A percentile compares a stretch with the other conserved stretches of the same genome.
These are phyloP conservation scores for Styphnolobium japonicum DNA, from an alignment of 306 rosid genomes.

Conservation along the genomic window DNA sequence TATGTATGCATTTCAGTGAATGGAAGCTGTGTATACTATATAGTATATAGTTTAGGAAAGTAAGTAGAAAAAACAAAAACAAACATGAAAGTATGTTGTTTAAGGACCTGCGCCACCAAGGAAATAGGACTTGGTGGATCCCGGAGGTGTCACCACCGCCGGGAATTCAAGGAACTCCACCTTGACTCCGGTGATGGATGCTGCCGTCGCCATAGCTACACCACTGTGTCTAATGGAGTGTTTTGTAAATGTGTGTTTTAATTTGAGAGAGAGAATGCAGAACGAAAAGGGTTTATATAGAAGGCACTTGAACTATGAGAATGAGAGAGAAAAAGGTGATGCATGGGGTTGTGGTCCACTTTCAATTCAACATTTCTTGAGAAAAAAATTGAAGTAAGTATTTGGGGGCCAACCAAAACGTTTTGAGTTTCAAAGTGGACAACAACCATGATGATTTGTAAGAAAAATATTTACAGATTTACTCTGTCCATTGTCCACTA, in stretches of 20 bases:
- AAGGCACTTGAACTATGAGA: neutral
- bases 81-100: neutral
- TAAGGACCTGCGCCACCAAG: slow-evolving; percentile 36
- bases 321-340: neutral
- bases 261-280: neutral
- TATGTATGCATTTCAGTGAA: too few species aligned
- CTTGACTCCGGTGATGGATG: neutral
- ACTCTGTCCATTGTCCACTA: too few species aligned
- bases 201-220: neutral
- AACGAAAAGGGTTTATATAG: neutral
- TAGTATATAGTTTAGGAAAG: too few species aligned
- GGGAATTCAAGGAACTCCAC: slow-evolving; percentile 30
- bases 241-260: neutral
- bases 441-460: too few species aligned
- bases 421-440: too few species aligned
- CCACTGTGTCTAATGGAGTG: neutral
- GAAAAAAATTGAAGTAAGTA: too few species aligned
- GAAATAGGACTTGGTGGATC: slow-evolving; percentile 22
- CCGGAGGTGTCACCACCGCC: slow-evolving; percentile 6
- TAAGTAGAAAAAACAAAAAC: too few species aligned
- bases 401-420: too few species aligned
- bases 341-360: neutral
- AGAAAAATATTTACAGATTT: too few species aligned
- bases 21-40: too few species aligned
- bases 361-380: too few species aligned